Evolutionary conservation across 805 yeast species (phyloP), one percentile per base, ranked within the genome.

Genomic region (Teunomyces cretensis): DNA sequence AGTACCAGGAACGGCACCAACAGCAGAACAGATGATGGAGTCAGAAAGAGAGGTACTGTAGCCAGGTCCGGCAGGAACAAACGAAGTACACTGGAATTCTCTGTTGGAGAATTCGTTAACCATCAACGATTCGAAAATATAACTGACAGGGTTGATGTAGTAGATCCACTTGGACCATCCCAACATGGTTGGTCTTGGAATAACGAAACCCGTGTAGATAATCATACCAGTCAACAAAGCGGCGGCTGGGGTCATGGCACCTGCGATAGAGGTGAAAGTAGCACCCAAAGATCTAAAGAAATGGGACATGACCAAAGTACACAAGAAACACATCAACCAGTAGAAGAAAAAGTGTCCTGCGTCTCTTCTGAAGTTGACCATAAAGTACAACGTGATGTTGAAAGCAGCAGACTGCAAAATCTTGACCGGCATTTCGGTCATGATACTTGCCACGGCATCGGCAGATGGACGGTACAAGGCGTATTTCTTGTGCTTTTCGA

Each of bases 121-220:
- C 72, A 87, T 68, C 55, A 87, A 65, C 1, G 84, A 65, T 60
- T 87, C 94, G 61, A 79, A 81, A 0, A 76, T 78, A 53, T 74
- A 83, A 49, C 73, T 68, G 30, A 81, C 60, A 1, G 88, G 87
- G 51, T 83, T 75, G 17, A 81, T 52, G 51, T 77, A 81, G 27
- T 78, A 73, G 39, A 83, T 68, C 86, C 88, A 84, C 47, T 80
- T 75, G 52, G 83, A 82, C 91, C 92, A 86, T 38, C 80, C 82
- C 51, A 79, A 82, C 84, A 83, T 79, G 9, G 74, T 68, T 2
- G 76, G 75, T 30, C 76, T 62, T 42, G 86, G 88, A 51, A 83
- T 75, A 67, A 81, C 75, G 61, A 71, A 81, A 22, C 88, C 86
- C n/a, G 88, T 76, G 62, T 84, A 85, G 50, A 81, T 65, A 17